Percentiles rank a stretch among this genome's conserved stretches.
Conservation (phyloP, 768 basidiomycete species). For the Podaxis sp. region DNA sequence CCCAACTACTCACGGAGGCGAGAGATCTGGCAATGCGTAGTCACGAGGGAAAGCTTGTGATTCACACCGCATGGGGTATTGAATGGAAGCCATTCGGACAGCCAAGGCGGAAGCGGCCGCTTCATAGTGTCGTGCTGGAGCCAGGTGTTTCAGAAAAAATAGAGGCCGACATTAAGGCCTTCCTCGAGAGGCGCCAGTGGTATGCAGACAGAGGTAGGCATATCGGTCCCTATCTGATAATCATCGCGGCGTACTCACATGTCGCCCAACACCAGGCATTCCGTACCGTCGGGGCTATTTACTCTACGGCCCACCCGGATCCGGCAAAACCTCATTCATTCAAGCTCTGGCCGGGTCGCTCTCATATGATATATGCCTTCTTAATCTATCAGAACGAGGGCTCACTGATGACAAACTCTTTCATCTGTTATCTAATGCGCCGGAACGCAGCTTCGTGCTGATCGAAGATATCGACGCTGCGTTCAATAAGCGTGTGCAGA, state of each 20-base stretch:
- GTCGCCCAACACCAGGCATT: constrained; percentile 62
- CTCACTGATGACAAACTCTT: constrained; percentile 96
- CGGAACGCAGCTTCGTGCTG: constrained; percentile 90
- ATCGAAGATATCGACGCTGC: constrained; percentile 98
- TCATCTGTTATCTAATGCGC: constrained; percentile 88
- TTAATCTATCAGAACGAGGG: constrained; percentile 95
- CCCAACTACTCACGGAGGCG: constrained; percentile 82
- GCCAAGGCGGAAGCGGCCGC: constrained; percentile 80
- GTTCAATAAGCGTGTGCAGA: constrained; percentile 90
- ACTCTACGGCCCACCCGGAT: constrained; percentile 94
- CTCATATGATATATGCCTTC: constrained; percentile 92
- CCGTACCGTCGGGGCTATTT: constrained; percentile 97
- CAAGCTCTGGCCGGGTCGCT: constrained; percentile 93
- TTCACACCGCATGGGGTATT: constrained; percentile 94
- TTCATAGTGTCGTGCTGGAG: constrained; percentile 86
- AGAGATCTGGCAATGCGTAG: constrained; percentile 80
- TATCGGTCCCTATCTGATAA: constrained; percentile 20
- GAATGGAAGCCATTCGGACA: constrained; percentile 97
- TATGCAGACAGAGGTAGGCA: constrained; percentile 87
- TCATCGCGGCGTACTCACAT: constrained; percentile 2
- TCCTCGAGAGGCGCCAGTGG: constrained; percentile 85
- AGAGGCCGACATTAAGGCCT: constrained; percentile 76
- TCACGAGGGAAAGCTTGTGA: constrained; percentile 92
- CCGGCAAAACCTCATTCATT: constrained; percentile 98
- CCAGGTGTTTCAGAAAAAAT: constrained; percentile 82